Percentiles rank a stretch among this genome's conserved stretches.
Conservation (phyloP, 129 eudicot species). For the Calendula officinalis region DNA sequence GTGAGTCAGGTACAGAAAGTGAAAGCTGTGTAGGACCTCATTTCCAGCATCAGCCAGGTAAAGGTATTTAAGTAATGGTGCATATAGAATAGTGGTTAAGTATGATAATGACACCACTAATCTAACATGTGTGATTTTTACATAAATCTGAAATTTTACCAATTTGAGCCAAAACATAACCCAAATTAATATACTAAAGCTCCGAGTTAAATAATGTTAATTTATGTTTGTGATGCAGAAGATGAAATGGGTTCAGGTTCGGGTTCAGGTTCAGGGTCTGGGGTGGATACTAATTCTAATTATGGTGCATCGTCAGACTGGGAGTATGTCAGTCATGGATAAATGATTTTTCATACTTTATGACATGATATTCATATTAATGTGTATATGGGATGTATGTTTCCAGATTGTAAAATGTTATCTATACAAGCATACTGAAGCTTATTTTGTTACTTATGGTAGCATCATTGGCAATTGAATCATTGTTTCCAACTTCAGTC, state of each 20-base stretch:
- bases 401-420: no score
- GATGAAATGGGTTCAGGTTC: neutral
- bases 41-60: constrained; percentile 8
- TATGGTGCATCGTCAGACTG: neutral
- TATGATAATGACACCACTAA: no score
- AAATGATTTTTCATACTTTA: neutral
- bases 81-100: neutral
- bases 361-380: neutral
- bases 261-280: neutral
- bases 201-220: neutral
- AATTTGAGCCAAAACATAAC: neutral
- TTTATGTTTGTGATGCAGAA: neutral
- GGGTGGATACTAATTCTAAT: neutral
- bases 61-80: neutral
- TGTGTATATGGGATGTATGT: neutral
- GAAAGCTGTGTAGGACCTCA: constrained; percentile 17
- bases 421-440: no score
- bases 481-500: no score
- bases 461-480: no score
- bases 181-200: no score
- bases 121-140: neutral
- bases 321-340: neutral
- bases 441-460: no score
- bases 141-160: neutral
- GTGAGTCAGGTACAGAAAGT: constrained; percentile 29